Conservation (phyloP, 768 basidiomycete genomes). For the Tylopilus subfusipes region DNA sequence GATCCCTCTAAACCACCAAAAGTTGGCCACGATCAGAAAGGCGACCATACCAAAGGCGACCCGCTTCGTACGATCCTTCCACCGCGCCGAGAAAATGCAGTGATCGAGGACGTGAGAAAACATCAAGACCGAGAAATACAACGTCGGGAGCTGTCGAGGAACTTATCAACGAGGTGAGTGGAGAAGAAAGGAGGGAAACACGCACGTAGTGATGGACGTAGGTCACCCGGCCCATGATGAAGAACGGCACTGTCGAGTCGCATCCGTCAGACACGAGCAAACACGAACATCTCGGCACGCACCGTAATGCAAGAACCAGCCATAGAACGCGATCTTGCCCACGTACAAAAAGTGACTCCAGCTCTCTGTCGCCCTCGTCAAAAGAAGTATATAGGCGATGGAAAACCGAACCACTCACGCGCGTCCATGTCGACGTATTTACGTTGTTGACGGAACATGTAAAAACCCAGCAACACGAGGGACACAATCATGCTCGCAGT, state of each 20-base stretch:
- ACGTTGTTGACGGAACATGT: constrained; percentile 80
- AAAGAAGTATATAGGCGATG: neutral
- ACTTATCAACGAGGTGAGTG: neutral
- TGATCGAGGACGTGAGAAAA: constrained; percentile 88
- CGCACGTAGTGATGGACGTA: constrained; percentile 95
- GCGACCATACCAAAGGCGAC: constrained; percentile 67
- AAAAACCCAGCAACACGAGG: constrained; percentile 53
- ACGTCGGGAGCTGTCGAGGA: constrained; percentile 70
- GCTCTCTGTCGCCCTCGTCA: constrained; percentile 49
- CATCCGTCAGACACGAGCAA: neutral
- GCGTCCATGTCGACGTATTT: constrained; percentile 90
- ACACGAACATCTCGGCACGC: constrained; percentile 25
- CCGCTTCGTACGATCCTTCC: constrained; percentile 60
- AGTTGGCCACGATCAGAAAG: constrained; percentile 61
- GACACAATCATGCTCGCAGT: constrained; percentile 60
- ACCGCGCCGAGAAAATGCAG: constrained; percentile 78
- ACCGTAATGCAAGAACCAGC: constrained; percentile 93
- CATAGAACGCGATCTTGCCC: constrained; percentile 84
- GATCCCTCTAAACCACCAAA: constrained; percentile 93
- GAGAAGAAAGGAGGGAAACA: constrained; percentile 9
- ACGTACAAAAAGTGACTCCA: constrained; percentile 96
- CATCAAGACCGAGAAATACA: constrained; percentile 97
- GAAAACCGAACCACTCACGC: constrained; percentile 44
- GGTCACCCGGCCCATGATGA: constrained; percentile 97
- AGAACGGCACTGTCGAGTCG: constrained; percentile 74